A percentile compares a stretch with the other conserved stretches of the same genome.
Conservation (phyloP, 345 rosid species). For the Pseudoturritis turrita region DNA sequence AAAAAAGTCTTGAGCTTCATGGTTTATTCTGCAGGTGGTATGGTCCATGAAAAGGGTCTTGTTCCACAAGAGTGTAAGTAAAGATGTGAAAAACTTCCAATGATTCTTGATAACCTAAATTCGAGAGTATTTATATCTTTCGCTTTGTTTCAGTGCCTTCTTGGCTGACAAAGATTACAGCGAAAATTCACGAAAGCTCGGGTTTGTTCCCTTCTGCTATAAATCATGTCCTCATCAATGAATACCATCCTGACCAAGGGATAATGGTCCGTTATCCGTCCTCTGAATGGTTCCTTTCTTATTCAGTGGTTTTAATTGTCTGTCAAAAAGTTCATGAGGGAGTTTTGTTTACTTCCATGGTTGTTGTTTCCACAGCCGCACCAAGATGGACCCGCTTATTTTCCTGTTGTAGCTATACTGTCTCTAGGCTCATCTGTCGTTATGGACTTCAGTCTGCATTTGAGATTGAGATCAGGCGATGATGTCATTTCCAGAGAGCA, state of each 20-base stretch:
- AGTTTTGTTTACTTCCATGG: conserved; percentile 3
- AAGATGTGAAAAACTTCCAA: not conserved
- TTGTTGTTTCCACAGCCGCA: conserved; percentile 57
- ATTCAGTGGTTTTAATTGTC: not conserved
- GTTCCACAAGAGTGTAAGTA: conserved; percentile 83
- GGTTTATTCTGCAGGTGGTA: conserved; percentile 59
- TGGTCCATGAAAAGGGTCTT: conserved; percentile 95
- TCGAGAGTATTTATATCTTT: not conserved
- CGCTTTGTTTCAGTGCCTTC: conserved; percentile 61
- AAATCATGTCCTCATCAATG: conserved; percentile 89
- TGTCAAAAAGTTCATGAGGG: not conserved
- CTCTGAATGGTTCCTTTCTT: not conserved
- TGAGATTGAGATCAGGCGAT: conserved; percentile 37
- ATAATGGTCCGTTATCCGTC: conserved; percentile 55
- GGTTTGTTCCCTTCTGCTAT: conserved; percentile 69
- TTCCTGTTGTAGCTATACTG: conserved; percentile 80
- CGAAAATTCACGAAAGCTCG: conserved; percentile 55
- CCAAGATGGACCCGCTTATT: conserved; percentile 95
- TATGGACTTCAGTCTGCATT: conserved; percentile 85
- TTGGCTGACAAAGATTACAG: conserved; percentile 59
- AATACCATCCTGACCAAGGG: conserved; percentile 80
- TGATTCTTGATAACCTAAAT: not conserved
- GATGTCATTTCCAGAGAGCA: conserved; percentile 9
- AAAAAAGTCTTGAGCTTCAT: not conserved
- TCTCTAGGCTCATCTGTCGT: conserved; percentile 82